A percentile compares a stretch with the other conserved stretches of the same genome.
These are phyloP conservation scores for Dalbergia cultrata DNA, from an alignment of 306 rosid genomes.

Conservation along the genomic window DNA sequence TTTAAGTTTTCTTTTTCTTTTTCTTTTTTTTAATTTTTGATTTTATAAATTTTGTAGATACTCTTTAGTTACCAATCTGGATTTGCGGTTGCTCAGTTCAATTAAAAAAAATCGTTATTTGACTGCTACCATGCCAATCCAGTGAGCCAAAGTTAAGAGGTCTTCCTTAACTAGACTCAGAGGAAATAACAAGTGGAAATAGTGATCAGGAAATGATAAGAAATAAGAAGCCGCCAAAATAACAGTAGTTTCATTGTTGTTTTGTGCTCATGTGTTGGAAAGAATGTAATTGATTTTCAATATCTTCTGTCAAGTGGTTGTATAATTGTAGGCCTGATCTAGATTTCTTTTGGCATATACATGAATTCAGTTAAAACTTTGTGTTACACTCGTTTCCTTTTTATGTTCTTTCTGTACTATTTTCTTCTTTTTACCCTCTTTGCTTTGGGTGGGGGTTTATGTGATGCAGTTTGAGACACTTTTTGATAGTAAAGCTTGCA, in stretches of 20 bases:
- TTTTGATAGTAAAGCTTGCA: constrained; percentile 78
- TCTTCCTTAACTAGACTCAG: constrained; percentile 12
- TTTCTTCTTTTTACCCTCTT: neutral
- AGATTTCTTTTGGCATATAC: neutral
- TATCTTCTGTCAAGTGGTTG: neutral
- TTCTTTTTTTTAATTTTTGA: neutral
- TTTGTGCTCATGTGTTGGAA: neutral
- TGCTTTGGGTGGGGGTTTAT: constrained; percentile 19
- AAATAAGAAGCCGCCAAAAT: constrained; percentile 13
- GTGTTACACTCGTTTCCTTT: constrained; percentile 16
- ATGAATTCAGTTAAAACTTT: neutral
- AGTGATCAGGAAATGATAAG: constrained; percentile 4
- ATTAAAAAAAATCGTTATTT: constrained; percentile 10
- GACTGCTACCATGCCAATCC: constrained; percentile 17
- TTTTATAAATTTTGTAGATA: neutral
- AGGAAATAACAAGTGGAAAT: constrained; percentile 18
- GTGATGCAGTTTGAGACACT: constrained; percentile 65
- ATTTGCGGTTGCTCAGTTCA: constrained; percentile 12
- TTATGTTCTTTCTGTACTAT: constrained; percentile 20
- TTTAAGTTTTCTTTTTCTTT: neutral
- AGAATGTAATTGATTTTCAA: constrained; percentile 19
- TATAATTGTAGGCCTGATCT: neutral
- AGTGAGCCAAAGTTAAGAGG: constrained; percentile 16
- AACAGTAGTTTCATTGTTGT: constrained; percentile 7
- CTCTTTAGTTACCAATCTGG: constrained; percentile 3